Evolutionary conservation across 176 grass and related monocot genomes (phyloP).

Genomic region (Lolium perenne): DNA sequence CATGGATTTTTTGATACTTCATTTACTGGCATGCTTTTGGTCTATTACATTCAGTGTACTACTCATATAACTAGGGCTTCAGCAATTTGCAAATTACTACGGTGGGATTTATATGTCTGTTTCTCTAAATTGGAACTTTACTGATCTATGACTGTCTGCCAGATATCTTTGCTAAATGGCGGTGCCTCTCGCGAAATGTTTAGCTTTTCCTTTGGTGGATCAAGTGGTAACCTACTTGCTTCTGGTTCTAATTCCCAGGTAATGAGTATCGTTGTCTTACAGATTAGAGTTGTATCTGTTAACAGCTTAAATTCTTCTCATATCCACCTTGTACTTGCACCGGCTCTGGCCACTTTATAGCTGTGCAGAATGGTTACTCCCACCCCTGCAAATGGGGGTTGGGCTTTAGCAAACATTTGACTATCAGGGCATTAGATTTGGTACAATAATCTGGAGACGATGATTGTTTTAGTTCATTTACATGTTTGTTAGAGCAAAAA

Average conservation of each 20-base stretch:
- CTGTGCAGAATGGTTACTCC: neutral
- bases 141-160: neutral
- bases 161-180: conserved; percentile 80
- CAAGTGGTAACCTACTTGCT: conserved; percentile 78
- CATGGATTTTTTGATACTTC: neutral
- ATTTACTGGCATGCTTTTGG: neutral
- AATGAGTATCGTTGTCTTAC: neutral
- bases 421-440: neutral
- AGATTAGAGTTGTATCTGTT: neutral
- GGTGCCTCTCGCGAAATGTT: conserved; percentile 75
- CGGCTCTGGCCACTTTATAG: neutral
- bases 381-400: neutral
- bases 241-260: conserved; percentile 81
- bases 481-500: neutral
- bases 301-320: neutral
- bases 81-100: neutral
- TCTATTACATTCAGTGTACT: conserved; percentile 2
- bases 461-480: neutral
- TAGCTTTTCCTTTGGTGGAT: conserved; percentile 90
- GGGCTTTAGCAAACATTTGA: neutral
- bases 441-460: neutral
- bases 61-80: neutral
- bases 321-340: neutral
- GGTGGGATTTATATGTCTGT: neutral
- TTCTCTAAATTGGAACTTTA: conserved; percentile 2